These are phyloP conservation scores for Populus trichocarpa DNA, from an alignment of 441 rosid genomes.

Conservation along the genomic window DNA sequence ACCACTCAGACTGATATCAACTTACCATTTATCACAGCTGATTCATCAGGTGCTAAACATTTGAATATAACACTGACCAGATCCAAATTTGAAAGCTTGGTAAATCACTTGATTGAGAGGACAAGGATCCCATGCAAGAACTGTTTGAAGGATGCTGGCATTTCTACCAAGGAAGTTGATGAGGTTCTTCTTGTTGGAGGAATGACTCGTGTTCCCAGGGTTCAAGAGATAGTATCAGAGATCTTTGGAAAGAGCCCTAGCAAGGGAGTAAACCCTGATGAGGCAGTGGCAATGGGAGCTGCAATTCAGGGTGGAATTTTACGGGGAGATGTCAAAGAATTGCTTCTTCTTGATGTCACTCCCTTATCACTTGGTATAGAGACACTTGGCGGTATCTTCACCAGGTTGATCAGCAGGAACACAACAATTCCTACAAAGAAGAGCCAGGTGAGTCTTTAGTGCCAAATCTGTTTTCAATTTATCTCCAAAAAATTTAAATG, in stretches of 20 bases:
- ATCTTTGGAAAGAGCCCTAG: conserved; percentile 90
- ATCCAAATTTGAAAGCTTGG: conserved; percentile 74
- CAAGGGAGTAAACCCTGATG: conserved; percentile 97
- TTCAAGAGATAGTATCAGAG: conserved; percentile 70
- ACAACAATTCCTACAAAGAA: conserved; percentile 98
- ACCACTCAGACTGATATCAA: conserved; percentile 92
- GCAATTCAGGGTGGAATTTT: conserved; percentile 97
- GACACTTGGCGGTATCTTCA: conserved; percentile 92
- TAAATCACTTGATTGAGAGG: conserved; percentile 77
- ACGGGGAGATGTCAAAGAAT: conserved; percentile 93
- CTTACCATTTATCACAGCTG: conserved; percentile 93
- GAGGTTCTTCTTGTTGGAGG: conserved; percentile 98
- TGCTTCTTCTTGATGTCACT: conserved; percentile 89
- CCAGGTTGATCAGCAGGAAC: conserved; percentile 77
- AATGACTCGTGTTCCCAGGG: conserved; percentile 96
- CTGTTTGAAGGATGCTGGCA: conserved; percentile 87
- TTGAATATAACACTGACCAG: conserved; percentile 77
- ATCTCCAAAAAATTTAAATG: background rate
- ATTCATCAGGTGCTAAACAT: conserved; percentile 88
- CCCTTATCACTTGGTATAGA: conserved; percentile 96
- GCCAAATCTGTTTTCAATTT: background rate
- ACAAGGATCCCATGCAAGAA: conserved; percentile 77
- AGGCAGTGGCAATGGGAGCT: conserved; percentile 98
- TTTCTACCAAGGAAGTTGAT: conserved; percentile 72
- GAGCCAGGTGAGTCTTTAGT: conserved; percentile 59